Base-by-base conservation (phyloP, 2,329 filamentous ascomycete species). In the Penicillium occitanis region DNA sequence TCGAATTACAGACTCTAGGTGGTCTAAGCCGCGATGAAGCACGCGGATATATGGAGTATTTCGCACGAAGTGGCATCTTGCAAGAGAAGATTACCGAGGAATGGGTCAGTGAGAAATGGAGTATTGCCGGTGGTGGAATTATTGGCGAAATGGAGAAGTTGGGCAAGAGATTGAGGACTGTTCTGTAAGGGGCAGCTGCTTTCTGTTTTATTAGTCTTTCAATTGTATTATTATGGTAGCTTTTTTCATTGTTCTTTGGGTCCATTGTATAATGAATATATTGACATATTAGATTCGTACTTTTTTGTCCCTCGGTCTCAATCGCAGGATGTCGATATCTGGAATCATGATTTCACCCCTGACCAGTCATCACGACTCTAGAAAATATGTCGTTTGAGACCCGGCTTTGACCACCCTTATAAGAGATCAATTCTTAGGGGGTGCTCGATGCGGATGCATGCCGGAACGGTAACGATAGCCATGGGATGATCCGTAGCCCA, bases 41-140 rank as follows among this genome's bases (percentile, higher is more conserved):
- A 11, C 86, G 90, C 67, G 85, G 88, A 0, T 82, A 96, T 71
- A 90, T 98, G 88, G 93, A 97, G 81, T 98, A 97, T 81, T 98
- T 94, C 84, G 93, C 92, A 5, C 88, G 87, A 42, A 96, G 92
- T 77, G 95, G 94, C 13, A 83, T 97, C 75, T 76, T 96, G 74
- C 86, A 91, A 69, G 83, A 86, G 68, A 84, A 82, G 55, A 84
- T 97, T 60, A 89, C 91, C 72, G 88, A 93, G 74, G 82, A 82
- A 69, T 84, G 85, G 68, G 90, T 97, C 42, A 84, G 85, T 25
- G 91, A 96, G 83, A 91, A 92, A 81, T 96, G 93, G 93, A 88
- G 88, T 59, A 76, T 97, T 71, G 88, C 89, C 59, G 92, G 92
- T 25, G 88, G 90, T 72, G 93, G 93, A 17, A 86, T 94, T 61